These are phyloP conservation scores for Citeromyces hawaiiensis DNA, from an alignment of 1,139 yeast species.

Conservation along the genomic window DNA sequence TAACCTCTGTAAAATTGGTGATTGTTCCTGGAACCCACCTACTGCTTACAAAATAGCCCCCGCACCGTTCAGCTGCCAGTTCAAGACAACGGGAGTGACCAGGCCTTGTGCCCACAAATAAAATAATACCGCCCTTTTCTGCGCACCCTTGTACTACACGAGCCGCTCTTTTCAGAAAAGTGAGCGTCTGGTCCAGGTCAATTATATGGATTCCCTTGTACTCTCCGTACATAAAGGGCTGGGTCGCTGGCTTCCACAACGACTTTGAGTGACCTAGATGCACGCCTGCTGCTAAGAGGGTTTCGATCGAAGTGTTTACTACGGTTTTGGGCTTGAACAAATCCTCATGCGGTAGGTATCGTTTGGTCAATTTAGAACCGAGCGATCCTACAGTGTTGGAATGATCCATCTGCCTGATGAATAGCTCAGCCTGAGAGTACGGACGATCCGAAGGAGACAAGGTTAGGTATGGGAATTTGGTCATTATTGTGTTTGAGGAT, in stretches of 20 bases:
- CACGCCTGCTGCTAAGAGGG: conserved; percentile 82
- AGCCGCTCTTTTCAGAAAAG: conserved; percentile 66
- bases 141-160: conserved; percentile 72
- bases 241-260: conserved; percentile 73
- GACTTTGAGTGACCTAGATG: conserved; percentile 86
- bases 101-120: conserved; percentile 75
- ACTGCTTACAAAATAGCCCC: conserved; percentile 70
- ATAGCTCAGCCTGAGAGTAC: conserved; percentile 67
- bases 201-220: conserved; percentile 84
- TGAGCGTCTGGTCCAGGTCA: conserved; percentile 72
- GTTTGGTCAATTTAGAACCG: conserved; percentile 54
- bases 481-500: conserved; percentile 6
- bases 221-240: conserved; percentile 78
- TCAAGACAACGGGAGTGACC: conserved; percentile 69
- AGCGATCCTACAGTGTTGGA: conserved; percentile 34
- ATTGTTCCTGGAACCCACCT: conserved; percentile 95
- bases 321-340: conserved; percentile 43
- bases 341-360: conserved; percentile 61
- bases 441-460: conserved; percentile 25
- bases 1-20: conserved; percentile 55
- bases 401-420: conserved; percentile 52
- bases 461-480: conserved; percentile 22
- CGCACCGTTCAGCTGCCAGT: conserved; percentile 64
- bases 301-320: conserved; percentile 47
- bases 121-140: conserved; percentile 70